phyloP scores from a whole-genome alignment of 345 rosid species.

The Eucalyptus sp. region DNA sequence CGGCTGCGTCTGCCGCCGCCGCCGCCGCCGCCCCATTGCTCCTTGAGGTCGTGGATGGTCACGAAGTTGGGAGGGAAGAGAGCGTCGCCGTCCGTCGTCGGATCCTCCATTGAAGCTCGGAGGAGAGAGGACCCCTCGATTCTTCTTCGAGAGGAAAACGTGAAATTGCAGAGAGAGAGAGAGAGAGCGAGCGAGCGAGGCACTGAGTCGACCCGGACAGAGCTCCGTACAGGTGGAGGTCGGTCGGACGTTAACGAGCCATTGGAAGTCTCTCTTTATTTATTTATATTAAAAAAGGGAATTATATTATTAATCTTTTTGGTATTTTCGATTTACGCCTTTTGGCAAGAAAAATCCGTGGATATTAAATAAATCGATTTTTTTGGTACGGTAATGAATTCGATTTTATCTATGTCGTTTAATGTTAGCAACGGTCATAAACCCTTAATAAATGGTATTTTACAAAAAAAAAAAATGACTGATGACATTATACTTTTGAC shows the following conservation, averaged over 20 bases:
- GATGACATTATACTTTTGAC: background rate
- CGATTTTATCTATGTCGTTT: background rate
- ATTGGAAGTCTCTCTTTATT: background rate
- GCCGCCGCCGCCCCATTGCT: constrained; percentile 2
- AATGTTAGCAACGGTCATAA: background rate
- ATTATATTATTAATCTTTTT: background rate
- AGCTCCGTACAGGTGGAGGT: background rate
- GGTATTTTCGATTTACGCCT: background rate
- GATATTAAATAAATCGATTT: background rate
- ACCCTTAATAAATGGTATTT: background rate
- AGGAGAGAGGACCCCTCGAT: background rate
- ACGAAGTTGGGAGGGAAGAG: constrained; percentile 7
- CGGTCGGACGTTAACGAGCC: background rate
- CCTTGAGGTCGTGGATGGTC: constrained; percentile 3
- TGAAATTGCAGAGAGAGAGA: background rate
- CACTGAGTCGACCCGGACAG: background rate
- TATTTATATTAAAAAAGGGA: background rate
- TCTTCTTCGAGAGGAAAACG: background rate
- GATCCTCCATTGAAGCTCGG: constrained; percentile 3
- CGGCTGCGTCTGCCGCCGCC: background rate
- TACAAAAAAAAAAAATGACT: background rate
- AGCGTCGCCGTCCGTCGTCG: background rate
- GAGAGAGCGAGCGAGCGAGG: background rate
- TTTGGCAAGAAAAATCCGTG: background rate
- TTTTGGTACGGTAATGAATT: background rate